A percentile compares a stretch with the other conserved stretches of the same genome.
These are phyloP conservation scores for Rhypophila decipiens DNA, from an alignment of 495 filamentous ascomycete genomes.

Conservation along the genomic window DNA sequence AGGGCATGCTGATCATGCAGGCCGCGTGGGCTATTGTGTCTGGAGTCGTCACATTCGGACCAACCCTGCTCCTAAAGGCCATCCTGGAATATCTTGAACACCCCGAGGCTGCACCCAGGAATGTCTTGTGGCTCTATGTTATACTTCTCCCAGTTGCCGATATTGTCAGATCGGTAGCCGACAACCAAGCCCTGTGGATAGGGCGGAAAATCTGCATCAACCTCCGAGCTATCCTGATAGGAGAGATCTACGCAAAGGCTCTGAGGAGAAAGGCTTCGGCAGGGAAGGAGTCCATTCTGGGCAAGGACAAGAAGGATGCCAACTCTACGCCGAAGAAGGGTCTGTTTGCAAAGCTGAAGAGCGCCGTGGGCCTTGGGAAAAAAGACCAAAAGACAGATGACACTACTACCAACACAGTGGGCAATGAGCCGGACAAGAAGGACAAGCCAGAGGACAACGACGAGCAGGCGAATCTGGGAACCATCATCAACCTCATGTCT, in stretches of 20 bases:
- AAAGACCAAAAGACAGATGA: constrained; percentile 29
- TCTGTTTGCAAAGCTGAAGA: constrained; percentile 40
- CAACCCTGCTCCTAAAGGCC: constrained; percentile 81
- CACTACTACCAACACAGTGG: constrained; percentile 18
- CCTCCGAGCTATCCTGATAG: constrained; percentile 89
- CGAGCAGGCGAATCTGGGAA: constrained; percentile 82
- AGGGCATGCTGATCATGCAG: constrained; percentile 67
- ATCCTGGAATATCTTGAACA: constrained; percentile 91
- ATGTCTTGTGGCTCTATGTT: constrained; percentile 95
- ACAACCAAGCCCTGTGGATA: constrained; percentile 86
- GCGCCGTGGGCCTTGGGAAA: constrained; percentile 56
- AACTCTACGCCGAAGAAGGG: constrained; percentile 35
- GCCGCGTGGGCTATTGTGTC: constrained; percentile 70
- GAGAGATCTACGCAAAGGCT: constrained; percentile 96
- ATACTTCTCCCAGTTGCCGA: constrained; percentile 80
- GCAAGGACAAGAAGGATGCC: constrained; percentile 38
- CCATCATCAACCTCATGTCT: constrained; percentile 98
- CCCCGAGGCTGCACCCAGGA: constrained; percentile 68
- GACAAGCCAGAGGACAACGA: constrained; percentile 42
- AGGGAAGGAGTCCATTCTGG: constrained; percentile 61
- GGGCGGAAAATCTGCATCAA: constrained; percentile 91
- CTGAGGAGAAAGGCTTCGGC: constrained; percentile 85
- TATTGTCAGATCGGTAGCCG: constrained; percentile 67
- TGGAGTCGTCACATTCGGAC: constrained; percentile 79
- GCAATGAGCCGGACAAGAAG: constrained; percentile 26